Conservation (phyloP, 345 rosid genomes). For the Brassica incana region DNA sequence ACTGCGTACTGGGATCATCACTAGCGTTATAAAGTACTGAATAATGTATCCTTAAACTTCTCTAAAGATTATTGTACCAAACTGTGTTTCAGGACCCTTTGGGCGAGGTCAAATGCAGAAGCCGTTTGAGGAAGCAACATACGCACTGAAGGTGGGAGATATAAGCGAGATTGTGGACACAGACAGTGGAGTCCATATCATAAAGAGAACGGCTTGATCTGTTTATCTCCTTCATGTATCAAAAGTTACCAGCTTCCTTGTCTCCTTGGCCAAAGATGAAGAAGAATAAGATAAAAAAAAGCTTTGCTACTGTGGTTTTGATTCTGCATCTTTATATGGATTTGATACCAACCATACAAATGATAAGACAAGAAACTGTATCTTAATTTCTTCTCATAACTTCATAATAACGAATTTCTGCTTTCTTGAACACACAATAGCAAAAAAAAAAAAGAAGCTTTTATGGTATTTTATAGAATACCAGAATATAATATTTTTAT, state of each 20-base stretch:
- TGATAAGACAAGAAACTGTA: constrained; percentile 8
- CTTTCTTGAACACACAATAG: not conserved
- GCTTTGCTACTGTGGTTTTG: constrained; percentile 16
- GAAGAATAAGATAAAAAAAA: constrained; percentile 5
- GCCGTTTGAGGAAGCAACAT: constrained; percentile 91
- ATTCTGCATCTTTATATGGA: constrained; percentile 26
- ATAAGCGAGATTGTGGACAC: constrained; percentile 90
- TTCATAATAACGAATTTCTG: constrained; percentile 1
- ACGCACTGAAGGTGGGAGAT: constrained; percentile 75
- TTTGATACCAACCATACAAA: constrained; percentile 9
- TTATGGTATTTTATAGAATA: not conserved
- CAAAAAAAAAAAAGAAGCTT: not conserved
- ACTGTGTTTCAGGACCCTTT: constrained; percentile 60
- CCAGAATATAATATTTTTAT: not conserved
- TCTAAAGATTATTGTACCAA: not conserved
- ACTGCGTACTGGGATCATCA: not conserved
- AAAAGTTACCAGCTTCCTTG: constrained; percentile 7
- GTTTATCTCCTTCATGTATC: constrained; percentile 4
- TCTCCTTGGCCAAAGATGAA: constrained; percentile 19
- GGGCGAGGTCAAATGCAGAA: constrained; percentile 98
- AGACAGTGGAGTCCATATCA: constrained; percentile 92
- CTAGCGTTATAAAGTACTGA: not conserved
- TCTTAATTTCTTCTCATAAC: constrained; percentile 9
- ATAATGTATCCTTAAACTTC: too few species aligned
- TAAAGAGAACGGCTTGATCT: constrained; percentile 70